Evolutionary conservation across 2,329 filamentous ascomycete genomes (phyloP).

Genomic region (Alternaria tenuissima): DNA sequence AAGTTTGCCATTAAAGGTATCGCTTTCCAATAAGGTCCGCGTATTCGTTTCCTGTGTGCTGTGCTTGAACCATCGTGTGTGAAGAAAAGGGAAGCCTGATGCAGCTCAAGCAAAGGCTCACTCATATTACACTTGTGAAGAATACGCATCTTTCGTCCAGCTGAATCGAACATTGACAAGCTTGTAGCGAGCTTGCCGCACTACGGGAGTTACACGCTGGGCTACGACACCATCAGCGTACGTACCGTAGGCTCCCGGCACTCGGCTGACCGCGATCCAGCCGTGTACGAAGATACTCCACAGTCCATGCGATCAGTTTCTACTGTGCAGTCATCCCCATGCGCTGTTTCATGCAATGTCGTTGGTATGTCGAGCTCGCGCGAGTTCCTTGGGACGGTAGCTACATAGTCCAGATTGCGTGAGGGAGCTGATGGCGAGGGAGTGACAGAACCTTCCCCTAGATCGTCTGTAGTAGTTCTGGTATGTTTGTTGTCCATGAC

Average conservation of each 20-base stretch:
- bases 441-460: constrained; percentile 22
- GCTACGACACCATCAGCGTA: constrained; percentile 1
- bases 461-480: constrained; percentile 3
- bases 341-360: constrained; percentile 29
- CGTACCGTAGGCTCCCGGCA: constrained; percentile 39
- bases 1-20: neutral
- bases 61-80: constrained; percentile 19
- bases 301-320: constrained; percentile 30
- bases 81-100: constrained; percentile 13
- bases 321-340: constrained; percentile 17
- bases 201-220: constrained; percentile 18
- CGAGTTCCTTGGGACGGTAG: constrained; percentile 11
- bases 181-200: constrained; percentile 36
- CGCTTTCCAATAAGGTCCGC: neutral
- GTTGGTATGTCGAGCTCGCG: constrained; percentile 19
- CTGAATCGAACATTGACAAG: constrained; percentile 35
- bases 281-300: constrained; percentile 33
- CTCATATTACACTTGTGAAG: constrained; percentile 35
- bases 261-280: constrained; percentile 30
- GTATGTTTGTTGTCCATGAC: constrained; percentile 22
- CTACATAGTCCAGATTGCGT: constrained; percentile 14
- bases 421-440: constrained; percentile 16
- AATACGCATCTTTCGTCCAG: constrained; percentile 24
- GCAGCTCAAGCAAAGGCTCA: constrained; percentile 34
- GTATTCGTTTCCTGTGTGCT: neutral